Evolutionary conservation across 169 alveolate genomes (phyloP), one percentile per base, ranked within the genome.

Genomic region (Plasmodium gallinaceum): DNA sequence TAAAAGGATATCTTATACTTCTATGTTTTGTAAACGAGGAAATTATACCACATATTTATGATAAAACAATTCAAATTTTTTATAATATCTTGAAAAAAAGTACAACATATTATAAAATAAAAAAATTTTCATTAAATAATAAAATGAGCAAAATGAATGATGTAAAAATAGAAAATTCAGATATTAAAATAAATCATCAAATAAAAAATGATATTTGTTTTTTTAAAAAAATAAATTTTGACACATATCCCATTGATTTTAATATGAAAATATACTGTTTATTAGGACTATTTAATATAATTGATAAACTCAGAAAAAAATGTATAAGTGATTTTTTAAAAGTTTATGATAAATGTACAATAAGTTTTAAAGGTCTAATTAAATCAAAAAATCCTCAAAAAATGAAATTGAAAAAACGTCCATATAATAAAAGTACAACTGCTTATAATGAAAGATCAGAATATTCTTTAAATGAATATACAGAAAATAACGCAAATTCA

Each of bases 181-280:
- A 64, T 45, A 24, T 14, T 26, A 58, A 0, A 39, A n/a, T 8
- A 24, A 54, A 57, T 14, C 24, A 46, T 46, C 32, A 24, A 7
- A 57, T 54, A n/a, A 71, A 68, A 60, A 42, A 83, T 8, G 74
- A 83, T 54, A 8, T 62, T 4, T 5, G 20, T 20, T 39, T 68
- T 58, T 68, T 69, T 54, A 60, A 83, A 68, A 51, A 43, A 16
- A 26, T 83, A 16, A 45, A 83, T 32, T 83, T 83, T 69, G 75
- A 60, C 2, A 3, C 24, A 2, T 83, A 61, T 16, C 68, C 80
- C 24, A 83, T 83, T 42, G 91, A 83, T 66, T 66, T 20, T 68
- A 83, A 83, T 60, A 83, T 83, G 91, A 83, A 83, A 54, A 68
- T 83, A 20, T 83, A 66, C 43, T 68, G 74, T 54, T 46, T 83